phyloP scores from a whole-genome alignment of 2,329 filamentous ascomycete genomes.

The Phialocephala subalpina region DNA sequence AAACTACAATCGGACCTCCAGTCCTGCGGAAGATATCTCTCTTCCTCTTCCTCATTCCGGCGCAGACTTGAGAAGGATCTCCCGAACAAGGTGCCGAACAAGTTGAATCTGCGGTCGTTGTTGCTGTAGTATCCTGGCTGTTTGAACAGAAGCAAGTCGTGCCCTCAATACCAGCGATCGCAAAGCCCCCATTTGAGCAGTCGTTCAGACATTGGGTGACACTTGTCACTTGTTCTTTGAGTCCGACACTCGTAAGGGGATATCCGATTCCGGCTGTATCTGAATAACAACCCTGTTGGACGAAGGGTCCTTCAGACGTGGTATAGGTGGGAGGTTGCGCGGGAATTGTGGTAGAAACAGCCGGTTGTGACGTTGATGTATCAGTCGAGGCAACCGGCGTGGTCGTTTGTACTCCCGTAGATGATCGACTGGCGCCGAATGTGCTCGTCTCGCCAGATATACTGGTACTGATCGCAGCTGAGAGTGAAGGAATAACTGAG shows the following conservation, averaged over 20 bases:
- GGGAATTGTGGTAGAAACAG: not conserved
- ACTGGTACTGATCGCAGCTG: no score
- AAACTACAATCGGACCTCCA: not conserved
- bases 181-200: not conserved
- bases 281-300: not conserved
- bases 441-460: no score
- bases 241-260: not conserved
- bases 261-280: not conserved
- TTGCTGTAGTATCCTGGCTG: not conserved
- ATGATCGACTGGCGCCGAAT: no score
- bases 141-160: slow-evolving; percentile 9
- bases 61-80: not conserved
- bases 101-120: not conserved
- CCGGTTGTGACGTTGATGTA: not conserved
- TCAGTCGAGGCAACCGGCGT: no score
- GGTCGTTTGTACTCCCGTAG: no score
- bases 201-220: not conserved
- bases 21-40: not conserved
- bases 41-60: not conserved
- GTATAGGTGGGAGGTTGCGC: not conserved
- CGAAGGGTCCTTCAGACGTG: not conserved
- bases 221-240: not conserved
- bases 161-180: not conserved
- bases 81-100: not conserved
- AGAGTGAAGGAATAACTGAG: not conserved